Base-by-base conservation (phyloP, 345 rosid genomes). In the Lumnitzera racemosa region DNA sequence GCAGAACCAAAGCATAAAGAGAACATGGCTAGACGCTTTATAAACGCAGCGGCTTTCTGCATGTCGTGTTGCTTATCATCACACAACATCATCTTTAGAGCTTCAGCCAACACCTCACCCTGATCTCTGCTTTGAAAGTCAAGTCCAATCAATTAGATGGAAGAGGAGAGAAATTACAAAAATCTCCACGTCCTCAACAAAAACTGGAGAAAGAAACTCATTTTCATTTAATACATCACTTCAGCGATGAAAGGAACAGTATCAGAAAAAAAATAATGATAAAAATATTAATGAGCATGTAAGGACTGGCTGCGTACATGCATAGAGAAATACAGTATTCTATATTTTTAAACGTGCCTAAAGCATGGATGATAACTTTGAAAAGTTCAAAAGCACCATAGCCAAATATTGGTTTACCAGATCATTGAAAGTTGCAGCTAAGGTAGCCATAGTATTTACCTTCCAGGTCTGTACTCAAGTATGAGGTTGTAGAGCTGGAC, bases 41-140 rank as follows among this genome's bases (percentile, higher is more conserved):
- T 86, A 71, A 94, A 94, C 12, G 97, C 99, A 20, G 97, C 97
- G n/a, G 97, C 81, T 71, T 90, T 95, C 66, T 86, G 95, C 97
- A 86, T 90, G 76, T 95, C 99, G 56, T 86, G 97, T 46, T 90
- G 97, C 62, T 96, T 83, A 70, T 94, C 99, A 13, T 94, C 90
- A 59, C 85, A 90, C 72, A 95, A 63, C 99, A 95, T 88, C 49
- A 88, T 80, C 89, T 86, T 90, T 69, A 88, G 70, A 63, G 99
- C 89, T 76, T 95, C 99, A 2, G 90, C 87, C 65, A 90, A 72
- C 58, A 88, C 83, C 71, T 83, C 85, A 20, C 96, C 99, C 46
- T 78, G 80, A 74, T 88, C 96, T 71, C 99, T 95, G 91, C 69
- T 54, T 54, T 55, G 51, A 27, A 17, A 56, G 13, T 48, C 50